phyloP scores from a whole-genome alignment of 2,329 filamentous ascomycete genomes.

The Hyphodiscus sp. region DNA sequence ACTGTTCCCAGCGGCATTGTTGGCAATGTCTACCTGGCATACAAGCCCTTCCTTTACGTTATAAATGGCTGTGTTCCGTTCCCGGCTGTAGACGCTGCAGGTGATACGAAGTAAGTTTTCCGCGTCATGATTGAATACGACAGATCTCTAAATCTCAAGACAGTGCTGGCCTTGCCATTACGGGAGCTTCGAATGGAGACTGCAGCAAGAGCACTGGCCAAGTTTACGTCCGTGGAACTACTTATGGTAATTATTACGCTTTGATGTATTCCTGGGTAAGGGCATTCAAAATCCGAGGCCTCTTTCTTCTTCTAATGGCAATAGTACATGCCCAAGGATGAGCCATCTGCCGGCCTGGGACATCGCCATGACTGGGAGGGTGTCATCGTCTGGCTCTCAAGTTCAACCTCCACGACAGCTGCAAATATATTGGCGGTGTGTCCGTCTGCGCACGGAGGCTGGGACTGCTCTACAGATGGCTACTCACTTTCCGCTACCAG shows the following conservation, averaged over 20 bases:
- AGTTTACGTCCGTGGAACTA: conserved; percentile 40
- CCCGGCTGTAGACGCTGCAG: conserved; percentile 50
- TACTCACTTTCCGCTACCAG: conserved; percentile 37
- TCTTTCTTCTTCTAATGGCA: conserved; percentile 20
- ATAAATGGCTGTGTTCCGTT: conserved; percentile 57
- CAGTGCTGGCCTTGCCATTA: conserved; percentile 26
- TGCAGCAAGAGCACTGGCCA: conserved; percentile 43
- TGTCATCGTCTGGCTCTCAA: conserved; percentile 44
- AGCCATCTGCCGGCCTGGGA: conserved; percentile 34
- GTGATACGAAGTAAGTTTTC: conserved; percentile 49
- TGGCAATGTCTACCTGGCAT: conserved; percentile 46
- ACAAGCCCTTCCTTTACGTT: conserved; percentile 49
- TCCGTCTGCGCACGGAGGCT: conserved; percentile 44
- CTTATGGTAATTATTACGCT: conserved; percentile 37
- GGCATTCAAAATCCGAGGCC: conserved; percentile 29
- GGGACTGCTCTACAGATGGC: conserved; percentile 35
- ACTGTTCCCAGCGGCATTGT: conserved; percentile 41
- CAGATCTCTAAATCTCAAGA: not conserved
- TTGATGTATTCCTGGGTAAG: conserved; percentile 46
- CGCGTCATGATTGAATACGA: not conserved
- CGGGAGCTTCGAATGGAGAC: conserved; percentile 32
- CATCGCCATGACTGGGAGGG: conserved; percentile 52
- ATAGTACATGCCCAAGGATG: conserved; percentile 44
- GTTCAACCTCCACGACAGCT: conserved; percentile 25
- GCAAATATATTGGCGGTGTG: conserved; percentile 42